Percentiles rank a stretch among this genome's conserved stretches.
phyloP scores from a whole-genome alignment of 352 stramenopile species.

The Pythium scleroteichum region DNA sequence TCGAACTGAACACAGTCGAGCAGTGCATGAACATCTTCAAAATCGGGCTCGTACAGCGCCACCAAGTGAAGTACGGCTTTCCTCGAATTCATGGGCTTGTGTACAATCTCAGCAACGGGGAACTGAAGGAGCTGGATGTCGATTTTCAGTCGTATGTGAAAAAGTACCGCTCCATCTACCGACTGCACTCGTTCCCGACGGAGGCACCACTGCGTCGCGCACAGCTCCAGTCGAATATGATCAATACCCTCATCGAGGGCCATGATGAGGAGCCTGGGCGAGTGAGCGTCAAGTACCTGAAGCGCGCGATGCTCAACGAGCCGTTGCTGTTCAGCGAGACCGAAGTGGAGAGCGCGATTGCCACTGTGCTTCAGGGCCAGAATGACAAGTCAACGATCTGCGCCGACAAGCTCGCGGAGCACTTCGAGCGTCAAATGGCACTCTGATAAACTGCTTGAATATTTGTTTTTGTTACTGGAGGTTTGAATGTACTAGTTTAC shows the following conservation, averaged over 20 bases:
- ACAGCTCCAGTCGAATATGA: slow-evolving; percentile 78
- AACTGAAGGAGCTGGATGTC: slow-evolving; percentile 86
- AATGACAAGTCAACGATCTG: slow-evolving; percentile 38
- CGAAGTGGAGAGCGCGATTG: slow-evolving; percentile 62
- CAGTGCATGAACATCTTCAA: slow-evolving; percentile 93
- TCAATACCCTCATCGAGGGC: slow-evolving; percentile 52
- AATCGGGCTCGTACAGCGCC: slow-evolving; percentile 85
- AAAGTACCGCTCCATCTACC: slow-evolving; percentile 81
- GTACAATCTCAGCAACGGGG: slow-evolving; percentile 78
- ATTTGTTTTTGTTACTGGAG: no score
- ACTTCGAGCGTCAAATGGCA: slow-evolving; percentile 41
- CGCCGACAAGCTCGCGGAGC: slow-evolving; percentile 60
- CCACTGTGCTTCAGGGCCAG: slow-evolving; percentile 43
- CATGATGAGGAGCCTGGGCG: slow-evolving; percentile 56
- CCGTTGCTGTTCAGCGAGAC: slow-evolving; percentile 76
- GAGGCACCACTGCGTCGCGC: slow-evolving; percentile 44
- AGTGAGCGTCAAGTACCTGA: slow-evolving; percentile 63
- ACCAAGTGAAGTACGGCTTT: slow-evolving; percentile 88
- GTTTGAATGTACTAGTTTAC: background rate
- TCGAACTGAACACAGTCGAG: slow-evolving; percentile 90
- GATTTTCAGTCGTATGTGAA: slow-evolving; percentile 78
- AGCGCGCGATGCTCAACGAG: slow-evolving; percentile 68
- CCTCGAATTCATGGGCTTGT: slow-evolving; percentile 88
- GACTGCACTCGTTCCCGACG: slow-evolving; percentile 74
- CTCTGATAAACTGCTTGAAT: no score